phyloP scores from a whole-genome alignment of 345 rosid genomes.

The Salix arbutifolia region DNA sequence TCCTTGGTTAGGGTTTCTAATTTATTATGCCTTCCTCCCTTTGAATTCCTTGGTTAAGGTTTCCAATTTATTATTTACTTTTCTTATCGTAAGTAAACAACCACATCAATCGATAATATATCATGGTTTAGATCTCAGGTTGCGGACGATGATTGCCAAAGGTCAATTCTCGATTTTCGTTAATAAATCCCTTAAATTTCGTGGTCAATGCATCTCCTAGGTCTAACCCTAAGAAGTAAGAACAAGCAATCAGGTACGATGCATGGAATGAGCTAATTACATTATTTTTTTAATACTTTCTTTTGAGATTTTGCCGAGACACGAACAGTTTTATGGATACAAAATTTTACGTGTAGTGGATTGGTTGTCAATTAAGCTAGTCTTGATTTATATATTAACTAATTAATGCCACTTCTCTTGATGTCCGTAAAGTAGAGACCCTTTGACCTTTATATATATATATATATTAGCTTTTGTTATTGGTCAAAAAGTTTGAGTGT shows the following conservation, averaged over 20 bases:
- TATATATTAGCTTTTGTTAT: too few species aligned
- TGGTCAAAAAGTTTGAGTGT: background rate
- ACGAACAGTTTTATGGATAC: too few species aligned
- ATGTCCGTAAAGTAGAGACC: too few species aligned
- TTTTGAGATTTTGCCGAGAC: background rate
- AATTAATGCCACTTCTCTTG: too few species aligned
- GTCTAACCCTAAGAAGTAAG: background rate
- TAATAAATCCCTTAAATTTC: background rate
- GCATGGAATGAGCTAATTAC: background rate
- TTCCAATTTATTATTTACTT: background rate
- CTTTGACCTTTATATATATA: too few species aligned
- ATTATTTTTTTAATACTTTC: background rate
- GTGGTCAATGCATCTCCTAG: background rate
- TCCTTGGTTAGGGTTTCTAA: background rate
- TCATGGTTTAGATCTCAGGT: background rate
- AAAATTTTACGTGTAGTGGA: background rate
- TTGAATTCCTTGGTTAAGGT: background rate
- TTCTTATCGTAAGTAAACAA: background rate
- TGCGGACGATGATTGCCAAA: background rate
- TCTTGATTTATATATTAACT: too few species aligned
- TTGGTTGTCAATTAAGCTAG: too few species aligned
- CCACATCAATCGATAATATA: background rate
- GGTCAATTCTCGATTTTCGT: slow-evolving; percentile 2
- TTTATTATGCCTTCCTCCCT: background rate
- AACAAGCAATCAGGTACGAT: background rate